Evolutionary conservation across 2,329 filamentous ascomycete species (phyloP).

Genomic region (Epichloe hybrida): DNA sequence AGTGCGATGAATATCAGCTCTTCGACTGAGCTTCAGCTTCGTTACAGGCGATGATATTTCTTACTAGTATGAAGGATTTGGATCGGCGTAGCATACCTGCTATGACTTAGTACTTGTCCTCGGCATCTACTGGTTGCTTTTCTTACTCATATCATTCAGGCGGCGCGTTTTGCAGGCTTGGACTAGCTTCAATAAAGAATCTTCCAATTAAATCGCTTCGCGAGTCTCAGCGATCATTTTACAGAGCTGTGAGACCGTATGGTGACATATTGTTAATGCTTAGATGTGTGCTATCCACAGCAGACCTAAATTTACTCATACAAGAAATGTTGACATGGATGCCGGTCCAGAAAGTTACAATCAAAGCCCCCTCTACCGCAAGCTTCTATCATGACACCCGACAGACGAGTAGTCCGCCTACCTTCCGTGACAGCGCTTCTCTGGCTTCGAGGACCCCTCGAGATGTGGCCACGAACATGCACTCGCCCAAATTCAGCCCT

Average conservation of each 20-base stretch:
- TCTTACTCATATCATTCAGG: neutral
- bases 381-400: constrained; percentile 37
- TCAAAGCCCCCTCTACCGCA: no score
- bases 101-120: neutral
- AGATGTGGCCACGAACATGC: constrained; percentile 66
- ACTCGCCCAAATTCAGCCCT: constrained; percentile 69
- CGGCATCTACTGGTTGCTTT: neutral
- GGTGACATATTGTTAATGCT: no score
- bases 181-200: neutral
- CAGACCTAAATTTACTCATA: neutral
- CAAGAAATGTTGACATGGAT: no score
- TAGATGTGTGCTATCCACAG: neutral
- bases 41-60: no score
- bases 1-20: no score
- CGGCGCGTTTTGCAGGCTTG: neutral
- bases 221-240: neutral
- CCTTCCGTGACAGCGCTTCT: constrained; percentile 66
- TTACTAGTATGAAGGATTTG: no score
- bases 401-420: constrained; percentile 71
- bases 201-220: neutral
- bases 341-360: no score
- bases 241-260: neutral
- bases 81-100: no score
- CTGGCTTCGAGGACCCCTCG: constrained; percentile 66
- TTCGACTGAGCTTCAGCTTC: no score